Evolutionary conservation across 257 asterid genomes (phyloP), one percentile per base, ranked within the genome.

Genomic region (Lycium ferocissimum): DNA sequence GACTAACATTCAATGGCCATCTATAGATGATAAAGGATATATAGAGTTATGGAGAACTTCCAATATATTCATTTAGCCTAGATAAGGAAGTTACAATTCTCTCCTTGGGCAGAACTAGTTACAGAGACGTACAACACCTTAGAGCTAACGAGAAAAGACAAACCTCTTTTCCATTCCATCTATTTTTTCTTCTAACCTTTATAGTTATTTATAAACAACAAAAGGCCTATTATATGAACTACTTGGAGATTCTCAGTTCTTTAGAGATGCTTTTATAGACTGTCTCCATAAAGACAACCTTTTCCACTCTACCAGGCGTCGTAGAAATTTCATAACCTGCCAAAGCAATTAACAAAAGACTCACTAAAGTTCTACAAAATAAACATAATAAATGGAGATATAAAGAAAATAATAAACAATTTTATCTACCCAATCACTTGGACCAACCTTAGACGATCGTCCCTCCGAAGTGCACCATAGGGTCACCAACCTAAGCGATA

Each of bases 311-410:
- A 91, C 97, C 67, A 94, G 83, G 1, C 95, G 92, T 47, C 90
- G 89, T 61, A 94, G 83, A 87, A 95, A 95, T 0, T 88, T 83
- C 97, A 92, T 93, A 3, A 95, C 99, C 98, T 95, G 73, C 22
- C 82, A 57, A 73, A 73, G 40, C 3, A 58, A 58, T 58, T 58
- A 58, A 14, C 9, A 58, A 1, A 54, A 58, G 56, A 17, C 18
- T 56, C 18, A 56, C 26, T 43, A 9, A 71, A 71, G 9, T 71
- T 71, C 11, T 71, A 43, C 18, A 4, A 22, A 13, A 14, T 69
- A 58, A 67, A 9, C 56, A 43, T 45, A 71, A 71, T 12, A 71
- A 43, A 71, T 71, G 79, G 56, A 72, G 9, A 70, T 33, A 8
- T 17, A 10, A 47, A 45, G 0, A 12, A 20, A 62, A 62, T 1